Evolutionary conservation across 164 flowering plant species (phyloP).

Genomic region (Umbellularia californica): DNA sequence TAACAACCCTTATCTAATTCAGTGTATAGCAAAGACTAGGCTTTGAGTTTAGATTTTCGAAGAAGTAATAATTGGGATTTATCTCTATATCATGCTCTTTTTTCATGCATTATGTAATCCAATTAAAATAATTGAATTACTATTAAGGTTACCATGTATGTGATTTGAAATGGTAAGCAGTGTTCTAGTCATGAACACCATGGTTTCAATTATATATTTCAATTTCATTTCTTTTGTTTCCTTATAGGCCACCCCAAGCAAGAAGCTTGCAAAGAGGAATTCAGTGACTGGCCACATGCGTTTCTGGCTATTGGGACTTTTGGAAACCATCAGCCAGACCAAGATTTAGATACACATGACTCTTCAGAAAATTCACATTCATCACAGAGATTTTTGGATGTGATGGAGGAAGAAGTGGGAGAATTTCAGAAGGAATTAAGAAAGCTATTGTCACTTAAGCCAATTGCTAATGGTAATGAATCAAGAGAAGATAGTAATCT

Average conservation of each 20-base stretch:
- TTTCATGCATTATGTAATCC: too few relatives aligned
- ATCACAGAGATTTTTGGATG: constrained; percentile 39
- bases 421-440: constrained; percentile 47
- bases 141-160: too few relatives aligned
- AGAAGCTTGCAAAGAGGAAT: constrained; percentile 56
- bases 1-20: too few relatives aligned
- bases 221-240: background rate
- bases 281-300: constrained; percentile 86
- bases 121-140: too few relatives aligned
- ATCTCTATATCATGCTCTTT: too few relatives aligned
- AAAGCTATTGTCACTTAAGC: constrained; percentile 54
- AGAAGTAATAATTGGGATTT: too few relatives aligned
- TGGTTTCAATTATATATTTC: background rate
- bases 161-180: too few relatives aligned
- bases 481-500: constrained; percentile 33
- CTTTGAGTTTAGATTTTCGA: too few relatives aligned
- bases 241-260: constrained; percentile 40
- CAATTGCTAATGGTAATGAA: constrained; percentile 17
- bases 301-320: constrained; percentile 85
- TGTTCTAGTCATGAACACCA: too few relatives aligned
- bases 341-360: constrained; percentile 19
- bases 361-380: background rate
- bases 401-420: constrained; percentile 80
- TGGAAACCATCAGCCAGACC: constrained; percentile 43
- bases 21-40: too few relatives aligned